Evolutionary conservation across 2,329 filamentous ascomycete genomes (phyloP).

Genomic region (Sporothrix schenckii): DNA sequence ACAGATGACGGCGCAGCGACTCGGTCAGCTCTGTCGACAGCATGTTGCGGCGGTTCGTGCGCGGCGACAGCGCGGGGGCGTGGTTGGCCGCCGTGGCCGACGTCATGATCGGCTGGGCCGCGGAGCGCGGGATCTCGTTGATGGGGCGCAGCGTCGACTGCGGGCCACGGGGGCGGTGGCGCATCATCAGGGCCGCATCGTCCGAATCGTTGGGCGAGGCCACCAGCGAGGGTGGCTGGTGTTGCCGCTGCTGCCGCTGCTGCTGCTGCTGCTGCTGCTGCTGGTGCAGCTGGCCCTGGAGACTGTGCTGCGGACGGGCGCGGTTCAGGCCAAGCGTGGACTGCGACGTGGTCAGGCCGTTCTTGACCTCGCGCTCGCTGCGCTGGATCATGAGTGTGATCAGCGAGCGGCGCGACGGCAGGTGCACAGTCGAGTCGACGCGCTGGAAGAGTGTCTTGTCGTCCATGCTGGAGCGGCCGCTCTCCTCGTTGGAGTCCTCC

Average conservation of each 20-base stretch:
- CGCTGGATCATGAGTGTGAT: constrained; percentile 86
- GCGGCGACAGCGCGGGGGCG: constrained; percentile 80
- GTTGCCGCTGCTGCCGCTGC: constrained; percentile 35
- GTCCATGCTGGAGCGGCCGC: constrained; percentile 79
- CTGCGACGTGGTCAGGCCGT: constrained; percentile 70
- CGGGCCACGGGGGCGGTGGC: constrained; percentile 54
- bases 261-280: background rate
- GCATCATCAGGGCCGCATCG: constrained; percentile 65
- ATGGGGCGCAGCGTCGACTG: constrained; percentile 56
- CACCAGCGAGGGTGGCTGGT: constrained; percentile 50
- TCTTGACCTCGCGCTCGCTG: constrained; percentile 68
- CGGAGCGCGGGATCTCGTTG: constrained; percentile 66
- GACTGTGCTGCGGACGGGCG: constrained; percentile 47
- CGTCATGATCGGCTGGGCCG: constrained; percentile 75
- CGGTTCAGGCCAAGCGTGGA: constrained; percentile 70
- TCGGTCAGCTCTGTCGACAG: constrained; percentile 91
- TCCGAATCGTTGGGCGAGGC: constrained; percentile 62
- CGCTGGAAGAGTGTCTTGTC: constrained; percentile 83
- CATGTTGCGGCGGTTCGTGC: constrained; percentile 94
- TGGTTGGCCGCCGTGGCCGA: constrained; percentile 66
- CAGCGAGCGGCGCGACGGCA: constrained; percentile 83
- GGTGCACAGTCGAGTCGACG: constrained; percentile 82
- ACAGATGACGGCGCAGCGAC: constrained; percentile 83
- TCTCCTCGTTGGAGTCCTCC: constrained; percentile 72
- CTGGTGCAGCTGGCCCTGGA: constrained; percentile 40